Conservation (phyloP, 352 stramenopile genomes). For the Pythium dissotocum region DNA sequence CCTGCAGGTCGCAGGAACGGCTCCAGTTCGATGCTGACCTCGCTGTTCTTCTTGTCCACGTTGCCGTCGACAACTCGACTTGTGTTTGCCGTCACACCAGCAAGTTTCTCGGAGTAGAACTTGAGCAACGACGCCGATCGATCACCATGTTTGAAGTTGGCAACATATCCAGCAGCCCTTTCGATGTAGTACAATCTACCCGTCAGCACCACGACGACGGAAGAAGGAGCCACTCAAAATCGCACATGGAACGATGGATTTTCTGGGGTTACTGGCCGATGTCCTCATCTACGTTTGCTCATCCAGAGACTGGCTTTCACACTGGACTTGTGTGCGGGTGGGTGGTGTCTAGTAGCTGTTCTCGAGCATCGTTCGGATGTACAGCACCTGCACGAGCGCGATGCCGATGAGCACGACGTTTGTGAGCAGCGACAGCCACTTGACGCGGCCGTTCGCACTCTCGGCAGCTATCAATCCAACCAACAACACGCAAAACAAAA, state of each 20-base stretch:
- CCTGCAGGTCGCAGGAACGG: constrained; percentile 37
- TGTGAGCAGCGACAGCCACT: constrained; percentile 79
- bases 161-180: no score
- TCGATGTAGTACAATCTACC: no score
- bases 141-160: no score
- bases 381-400: constrained; percentile 78
- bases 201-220: no score
- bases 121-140: constrained; percentile 8
- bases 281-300: no score
- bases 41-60: constrained; percentile 39
- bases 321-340: not conserved
- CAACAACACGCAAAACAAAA: constrained; percentile 1
- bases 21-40: constrained; percentile 35
- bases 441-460: constrained; percentile 76
- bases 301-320: no score
- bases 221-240: no score
- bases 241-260: no score
- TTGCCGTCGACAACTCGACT: not conserved
- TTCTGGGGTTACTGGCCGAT: no score
- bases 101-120: constrained; percentile 17
- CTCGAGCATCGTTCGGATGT: constrained; percentile 83
- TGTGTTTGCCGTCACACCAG: not conserved
- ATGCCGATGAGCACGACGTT: constrained; percentile 80
- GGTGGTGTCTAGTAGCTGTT: constrained; percentile 52
- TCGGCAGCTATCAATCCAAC: constrained; percentile 53